Evolutionary conservation across 2,329 filamentous ascomycete species (phyloP), one percentile per base, ranked within the genome.

Genomic region (Huntiella omanensis): DNA sequence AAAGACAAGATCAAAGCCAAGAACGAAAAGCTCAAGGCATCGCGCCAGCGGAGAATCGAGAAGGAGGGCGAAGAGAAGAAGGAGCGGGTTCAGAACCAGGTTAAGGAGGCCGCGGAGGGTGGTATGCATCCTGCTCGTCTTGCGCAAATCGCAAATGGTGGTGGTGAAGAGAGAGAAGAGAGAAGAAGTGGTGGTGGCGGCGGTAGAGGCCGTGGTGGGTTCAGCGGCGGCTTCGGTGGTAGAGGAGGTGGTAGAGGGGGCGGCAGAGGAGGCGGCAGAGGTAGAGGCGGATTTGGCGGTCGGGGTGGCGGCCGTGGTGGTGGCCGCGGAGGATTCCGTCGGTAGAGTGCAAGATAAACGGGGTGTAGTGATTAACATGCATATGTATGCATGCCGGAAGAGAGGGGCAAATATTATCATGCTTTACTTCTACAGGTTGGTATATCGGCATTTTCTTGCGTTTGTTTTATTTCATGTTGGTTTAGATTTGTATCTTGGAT

Each of bases 11-110:
- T 96, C 60, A 70, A 74, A 56, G 71, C 71, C 49, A 95, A 94
- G 73, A 95, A 96, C 65, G 68, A 73, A 56, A 88, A 87, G 64
- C 70, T 95, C 43, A 74, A 83, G 54, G 84, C 82, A 56, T 69
- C 73, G 60, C 65, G 71, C 37, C 56, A 60, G 40, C 63, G 68
- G 53, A 60, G 70, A 33, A 65, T 68, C 32, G 60, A 66, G 53
- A 63, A 64, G 49, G 64, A 70, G 59, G 56, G 52, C 44, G 47
- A 60, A 52, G 57, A 70, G 59, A 66, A 64, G 59, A 57, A 54
- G 45, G 57, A 54, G 51, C 65, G 64, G 58, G 58, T 54, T 45
- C 57, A 55, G 50, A 63, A 62, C 54, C 51, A 52, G 4, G 56
- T 40, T 3, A 40, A 58, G 47, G 50, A 51, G 38, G 55, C 50